phyloP scores from a whole-genome alignment of 306 rosid genomes.

The Aeschynomene evenia region DNA sequence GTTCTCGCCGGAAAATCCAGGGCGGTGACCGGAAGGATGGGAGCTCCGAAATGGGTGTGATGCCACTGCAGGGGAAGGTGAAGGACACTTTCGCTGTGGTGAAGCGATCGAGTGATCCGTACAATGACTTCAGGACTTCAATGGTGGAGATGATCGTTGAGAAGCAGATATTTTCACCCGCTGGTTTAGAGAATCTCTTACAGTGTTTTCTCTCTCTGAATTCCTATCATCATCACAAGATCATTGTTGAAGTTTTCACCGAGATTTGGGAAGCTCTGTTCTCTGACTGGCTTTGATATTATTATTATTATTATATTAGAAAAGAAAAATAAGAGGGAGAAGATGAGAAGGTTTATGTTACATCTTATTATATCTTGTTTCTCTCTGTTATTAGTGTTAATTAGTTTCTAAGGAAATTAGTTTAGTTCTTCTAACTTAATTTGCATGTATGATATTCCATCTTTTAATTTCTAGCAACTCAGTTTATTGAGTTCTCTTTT shows the following conservation, averaged over 20 bases:
- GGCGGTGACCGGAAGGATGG: conserved; percentile 4
- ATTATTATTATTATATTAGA: background rate
- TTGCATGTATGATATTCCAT: conserved; percentile 41
- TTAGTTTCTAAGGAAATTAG: conserved; percentile 27
- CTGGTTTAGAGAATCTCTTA: conserved; percentile 80
- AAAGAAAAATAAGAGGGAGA: background rate
- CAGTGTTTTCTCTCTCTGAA: conserved; percentile 84
- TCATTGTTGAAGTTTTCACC: conserved; percentile 79
- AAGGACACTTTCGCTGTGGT: conserved; percentile 88
- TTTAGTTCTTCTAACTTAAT: conserved; percentile 36
- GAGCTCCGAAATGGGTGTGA: conserved; percentile 50
- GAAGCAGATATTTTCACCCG: conserved; percentile 74
- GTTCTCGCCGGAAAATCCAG: conserved; percentile 29
- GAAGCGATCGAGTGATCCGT: conserved; percentile 90
- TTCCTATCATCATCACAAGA: conserved; percentile 65
- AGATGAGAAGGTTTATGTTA: background rate
- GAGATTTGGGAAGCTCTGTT: conserved; percentile 95
- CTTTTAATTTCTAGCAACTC: too few species aligned
- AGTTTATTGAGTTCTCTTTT: background rate
- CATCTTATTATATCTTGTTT: conserved; percentile 14
- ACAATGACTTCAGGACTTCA: conserved; percentile 81
- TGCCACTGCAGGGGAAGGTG: conserved; percentile 71
- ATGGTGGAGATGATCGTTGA: conserved; percentile 97
- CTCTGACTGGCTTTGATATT: conserved; percentile 54
- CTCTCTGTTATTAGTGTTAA: conserved; percentile 25